Base-by-base conservation (phyloP, 305 asterid genomes). In the Ilex paraguariensis region DNA sequence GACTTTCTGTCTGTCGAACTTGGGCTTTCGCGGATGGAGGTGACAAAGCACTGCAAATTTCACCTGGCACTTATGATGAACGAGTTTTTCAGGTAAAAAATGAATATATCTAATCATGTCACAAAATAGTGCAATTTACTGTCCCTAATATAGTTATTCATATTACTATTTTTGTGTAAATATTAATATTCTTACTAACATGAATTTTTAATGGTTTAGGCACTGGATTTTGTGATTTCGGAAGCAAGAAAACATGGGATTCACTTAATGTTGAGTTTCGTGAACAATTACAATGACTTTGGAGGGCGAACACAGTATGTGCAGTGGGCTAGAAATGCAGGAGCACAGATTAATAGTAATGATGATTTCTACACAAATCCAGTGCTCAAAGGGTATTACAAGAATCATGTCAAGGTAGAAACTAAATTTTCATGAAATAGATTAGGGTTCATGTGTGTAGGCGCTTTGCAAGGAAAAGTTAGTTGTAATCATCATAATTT, bases 21-120 rank as follows among this genome's bases (percentile, higher is more conserved):
- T 88, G 94, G 96, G 94, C 91, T 40, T 88, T 88, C 46, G 66
- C 75, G 12, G 94, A 88, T 9, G 94, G 90, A 1, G 89, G 87
- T 1, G 71, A 75, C 10, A 65, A 50, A 0, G 73, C 91, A 10
- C 80, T 85, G 17, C 91, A 88, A 45, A 66, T 76, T 1, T 80
- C 94, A 0, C 89, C 96, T 0, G 94, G 89, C 31, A 62, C 54
- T 0, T 85, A 85, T 50, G 80, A 88, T 45, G 94, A 85, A 65
- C 74, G 75, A 10, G 86, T 87, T 32, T 87, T 85, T 65, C 84
- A 83, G 85, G 91, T 78, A 30, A 3, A 5, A 2, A 0, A 2
- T 2, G 14, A 7, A 15, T 0, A 21, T 53, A 28, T 5, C 39
- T 11, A 4, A 17, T 3, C 2, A 49, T 21, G 13, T 21, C 48